Evolutionary conservation across 2,329 filamentous ascomycete species (phyloP), one percentile per base, ranked within the genome.

Genomic region (Neophaeococcomyces aloes): DNA sequence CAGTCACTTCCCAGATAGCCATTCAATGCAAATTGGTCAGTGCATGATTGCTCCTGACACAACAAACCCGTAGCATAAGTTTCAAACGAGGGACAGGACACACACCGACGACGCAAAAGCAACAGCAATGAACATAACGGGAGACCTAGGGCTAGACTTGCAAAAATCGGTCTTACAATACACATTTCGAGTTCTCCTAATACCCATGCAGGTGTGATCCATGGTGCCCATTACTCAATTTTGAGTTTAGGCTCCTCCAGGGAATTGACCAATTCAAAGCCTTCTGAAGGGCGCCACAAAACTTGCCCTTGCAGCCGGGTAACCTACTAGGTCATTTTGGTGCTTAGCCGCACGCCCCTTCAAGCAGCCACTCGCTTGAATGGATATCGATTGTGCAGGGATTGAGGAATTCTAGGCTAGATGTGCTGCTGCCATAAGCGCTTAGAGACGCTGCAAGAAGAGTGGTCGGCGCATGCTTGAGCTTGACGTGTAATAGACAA

Each of bases 1-100:
- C 14, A 30, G 31, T 29, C 31, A 30, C 30, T 21, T 42, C 21
- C 39, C 39, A 42, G 27, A n/a, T 42, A n/a, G 30, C 30, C 17
- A 4, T 25, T 39, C 37, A 21, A 15, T 3, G 4, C 15, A 30
- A 15, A 4, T 11, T 39, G 37, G 37, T 39, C 37, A 29, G 17
- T 39, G 37, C 27, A 30, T 25, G 25, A 39, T 4, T 15, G 25
- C 21, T 10, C 13, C 18, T 30, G n/a, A 30, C 7, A 7, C 37
- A 27, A n/a, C 18, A 17, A 25, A 38, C 11, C 13, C 4, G 5
- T 3, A 38, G 7, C 13, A 38, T 18, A n/a, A 17, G 36, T 23
- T 4, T 19, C 23, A 27, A 30, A 14, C 4, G 29, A 39, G 18
- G 18, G 27, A 15, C 18, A 13, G 7, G 19, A 19, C 18, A 15